Conservation (phyloP, 2,329 filamentous ascomycete genomes). For the Purpureocillium lavendulum region DNA sequence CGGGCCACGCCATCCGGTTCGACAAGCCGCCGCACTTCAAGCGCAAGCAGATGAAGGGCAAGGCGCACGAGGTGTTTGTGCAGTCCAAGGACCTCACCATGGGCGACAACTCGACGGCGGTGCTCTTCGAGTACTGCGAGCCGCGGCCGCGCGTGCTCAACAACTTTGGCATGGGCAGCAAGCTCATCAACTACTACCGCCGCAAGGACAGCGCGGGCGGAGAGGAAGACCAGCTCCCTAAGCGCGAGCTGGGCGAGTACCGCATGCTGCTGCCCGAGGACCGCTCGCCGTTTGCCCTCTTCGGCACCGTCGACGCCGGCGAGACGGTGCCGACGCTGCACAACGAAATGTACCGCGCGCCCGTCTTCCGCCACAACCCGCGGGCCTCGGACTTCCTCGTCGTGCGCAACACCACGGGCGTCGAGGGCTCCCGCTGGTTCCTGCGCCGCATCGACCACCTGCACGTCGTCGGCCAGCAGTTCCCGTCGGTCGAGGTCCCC, state of each 20-base stretch:
- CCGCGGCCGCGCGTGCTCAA: slow-evolving; percentile 86
- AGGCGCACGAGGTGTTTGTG: slow-evolving; percentile 70
- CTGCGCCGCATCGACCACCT: slow-evolving; percentile 86
- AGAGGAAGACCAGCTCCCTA: slow-evolving; percentile 69
- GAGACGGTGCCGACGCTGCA: slow-evolving; percentile 86
- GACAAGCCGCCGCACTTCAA: slow-evolving; percentile 65
- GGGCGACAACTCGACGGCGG: slow-evolving; percentile 78
- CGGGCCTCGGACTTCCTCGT: slow-evolving; percentile 80
- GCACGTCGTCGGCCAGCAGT: slow-evolving; percentile 84
- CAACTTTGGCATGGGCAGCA: slow-evolving; percentile 95
- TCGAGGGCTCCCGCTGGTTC: slow-evolving; percentile 71
- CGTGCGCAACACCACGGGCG: slow-evolving; percentile 70
- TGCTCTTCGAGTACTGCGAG: slow-evolving; percentile 93
- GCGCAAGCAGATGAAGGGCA: slow-evolving; percentile 74
- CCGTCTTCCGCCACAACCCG: slow-evolving; percentile 79
- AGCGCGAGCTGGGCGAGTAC: slow-evolving; percentile 80
- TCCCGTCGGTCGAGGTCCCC: slow-evolving; percentile 86
- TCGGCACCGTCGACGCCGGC: slow-evolving; percentile 85
- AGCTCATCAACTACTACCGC: slow-evolving; percentile 94
- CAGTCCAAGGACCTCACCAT: slow-evolving; percentile 76
- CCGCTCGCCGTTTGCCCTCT: slow-evolving; percentile 90
- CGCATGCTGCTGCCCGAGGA: slow-evolving; percentile 86
- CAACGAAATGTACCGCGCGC: slow-evolving; percentile 91
- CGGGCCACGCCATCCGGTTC: slow-evolving; percentile 63
- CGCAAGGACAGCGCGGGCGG: slow-evolving; percentile 53